Conservation (phyloP, 1,284 basidiomycete genomes). For the Boletus sp. region DNA sequence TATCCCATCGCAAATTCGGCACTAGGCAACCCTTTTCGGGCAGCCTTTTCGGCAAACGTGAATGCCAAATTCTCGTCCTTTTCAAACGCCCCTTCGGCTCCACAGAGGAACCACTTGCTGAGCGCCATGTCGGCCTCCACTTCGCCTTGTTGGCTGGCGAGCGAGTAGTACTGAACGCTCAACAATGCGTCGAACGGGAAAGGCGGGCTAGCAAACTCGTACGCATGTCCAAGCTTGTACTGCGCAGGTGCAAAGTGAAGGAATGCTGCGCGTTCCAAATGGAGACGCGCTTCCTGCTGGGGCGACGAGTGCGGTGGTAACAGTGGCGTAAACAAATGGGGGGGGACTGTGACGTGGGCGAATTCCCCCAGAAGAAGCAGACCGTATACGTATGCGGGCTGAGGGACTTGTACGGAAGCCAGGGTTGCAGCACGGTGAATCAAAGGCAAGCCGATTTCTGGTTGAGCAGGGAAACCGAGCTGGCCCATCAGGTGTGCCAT, state of each 20-base stretch:
- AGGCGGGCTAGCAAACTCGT: constrained; percentile 88
- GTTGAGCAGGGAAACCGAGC: constrained; percentile 63
- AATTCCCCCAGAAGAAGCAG: constrained; percentile 86
- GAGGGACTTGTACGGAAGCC: constrained; percentile 76
- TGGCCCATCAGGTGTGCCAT: constrained; percentile 93
- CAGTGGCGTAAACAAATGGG: constrained; percentile 55
- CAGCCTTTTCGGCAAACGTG: constrained; percentile 93
- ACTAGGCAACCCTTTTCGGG: constrained; percentile 74
- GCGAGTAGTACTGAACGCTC: constrained; percentile 90
- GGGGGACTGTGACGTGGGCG: constrained; percentile 57
- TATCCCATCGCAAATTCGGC: constrained; percentile 97
- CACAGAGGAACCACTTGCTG: constrained; percentile 95
- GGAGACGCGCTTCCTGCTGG: constrained; percentile 48
- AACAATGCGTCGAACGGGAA: constrained; percentile 90
- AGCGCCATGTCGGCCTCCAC: constrained; percentile 95
- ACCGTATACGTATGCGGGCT: constrained; percentile 86
- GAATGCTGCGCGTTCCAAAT: constrained; percentile 83
- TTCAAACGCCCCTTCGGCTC: constrained; percentile 78
- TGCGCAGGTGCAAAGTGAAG: constrained; percentile 88
- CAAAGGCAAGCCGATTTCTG: constrained; percentile 66
- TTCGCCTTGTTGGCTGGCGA: constrained; percentile 86
- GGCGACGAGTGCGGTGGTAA: constrained; percentile 50
- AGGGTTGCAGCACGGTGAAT: constrained; percentile 79
- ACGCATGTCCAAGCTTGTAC: constrained; percentile 91
- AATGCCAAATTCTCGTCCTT: constrained; percentile 89